A percentile compares a stretch with the other conserved stretches of the same genome.
These are phyloP conservation scores for Alloascoidea hylecoeti DNA, from an alignment of 805 yeast species.

Conservation along the genomic window DNA sequence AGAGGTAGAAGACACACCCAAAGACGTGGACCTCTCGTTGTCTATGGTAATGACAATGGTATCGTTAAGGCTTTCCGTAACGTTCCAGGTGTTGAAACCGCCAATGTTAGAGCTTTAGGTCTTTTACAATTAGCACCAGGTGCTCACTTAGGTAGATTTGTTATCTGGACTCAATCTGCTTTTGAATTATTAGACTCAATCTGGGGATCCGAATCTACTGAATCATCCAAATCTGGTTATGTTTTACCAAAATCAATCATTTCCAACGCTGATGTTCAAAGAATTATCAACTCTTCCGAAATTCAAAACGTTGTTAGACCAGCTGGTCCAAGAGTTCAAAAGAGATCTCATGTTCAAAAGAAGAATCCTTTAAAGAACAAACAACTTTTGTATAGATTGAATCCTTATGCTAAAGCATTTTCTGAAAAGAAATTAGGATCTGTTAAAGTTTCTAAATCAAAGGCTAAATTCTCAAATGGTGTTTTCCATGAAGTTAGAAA, in stretches of 20 bases:
- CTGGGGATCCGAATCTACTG: slow-evolving; percentile 88
- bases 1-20: slow-evolving; percentile 99
- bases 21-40: slow-evolving; percentile 99
- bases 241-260: slow-evolving; percentile 88
- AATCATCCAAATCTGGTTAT: slow-evolving; percentile 75
- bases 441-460: slow-evolving; percentile 52
- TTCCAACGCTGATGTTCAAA: slow-evolving; percentile 90
- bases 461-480: slow-evolving; percentile 61
- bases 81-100: slow-evolving; percentile 99
- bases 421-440: slow-evolving; percentile 85
- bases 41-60: slow-evolving; percentile 97
- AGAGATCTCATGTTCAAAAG: slow-evolving; percentile 93
- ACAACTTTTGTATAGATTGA: slow-evolving; percentile 93
- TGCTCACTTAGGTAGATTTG: slow-evolving; percentile 99
- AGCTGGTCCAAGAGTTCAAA: slow-evolving; percentile 87
- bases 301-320: slow-evolving; percentile 95
- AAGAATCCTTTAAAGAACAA: slow-evolving; percentile 99
- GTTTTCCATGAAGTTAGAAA: slow-evolving; percentile 55
- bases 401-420: slow-evolving; percentile 99
- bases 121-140: slow-evolving; percentile 99
- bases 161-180: slow-evolving; percentile 99
- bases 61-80: slow-evolving; percentile 97
- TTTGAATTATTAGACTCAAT: slow-evolving; percentile 91
- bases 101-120: slow-evolving; percentile 83
- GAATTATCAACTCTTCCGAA: slow-evolving; percentile 98